These are phyloP conservation scores for Vigna angularis DNA, from an alignment of 306 rosid genomes.

Conservation along the genomic window DNA sequence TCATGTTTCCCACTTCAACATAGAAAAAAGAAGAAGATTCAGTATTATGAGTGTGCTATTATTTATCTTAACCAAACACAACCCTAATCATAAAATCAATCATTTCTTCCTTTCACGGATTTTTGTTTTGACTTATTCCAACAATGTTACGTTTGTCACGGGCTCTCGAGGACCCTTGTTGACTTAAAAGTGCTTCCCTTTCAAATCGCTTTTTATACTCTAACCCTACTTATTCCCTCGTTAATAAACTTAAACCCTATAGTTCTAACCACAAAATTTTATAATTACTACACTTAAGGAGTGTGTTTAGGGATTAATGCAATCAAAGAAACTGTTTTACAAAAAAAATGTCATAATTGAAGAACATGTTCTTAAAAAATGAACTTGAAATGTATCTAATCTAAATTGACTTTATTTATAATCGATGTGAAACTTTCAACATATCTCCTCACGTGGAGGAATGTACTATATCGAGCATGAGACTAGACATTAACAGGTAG, in stretches of 20 bases:
- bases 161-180: constrained; percentile 44
- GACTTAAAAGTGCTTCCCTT: constrained; percentile 40
- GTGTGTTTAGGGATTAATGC: no score
- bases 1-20: constrained; percentile 18
- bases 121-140: constrained; percentile 39
- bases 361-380: no score
- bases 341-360: no score
- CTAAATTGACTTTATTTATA: no score
- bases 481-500: no score
- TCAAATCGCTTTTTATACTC: constrained; percentile 7
- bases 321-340: no score
- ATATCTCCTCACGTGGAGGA: no score
- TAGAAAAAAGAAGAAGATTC: constrained; percentile 19
- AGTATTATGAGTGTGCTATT: background rate
- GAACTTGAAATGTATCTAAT: no score
- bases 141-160: constrained; percentile 38
- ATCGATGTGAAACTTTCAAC: no score
- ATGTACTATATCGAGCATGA: no score
- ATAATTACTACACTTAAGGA: no score
- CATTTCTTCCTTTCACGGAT: constrained; percentile 41
- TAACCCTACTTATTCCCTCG: constrained; percentile 25
- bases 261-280: no score
- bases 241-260: background rate
- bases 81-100: constrained; percentile 40
- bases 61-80: constrained; percentile 15